phyloP scores from a whole-genome alignment of 768 basidiomycete genomes.

The Collybia sp. region DNA sequence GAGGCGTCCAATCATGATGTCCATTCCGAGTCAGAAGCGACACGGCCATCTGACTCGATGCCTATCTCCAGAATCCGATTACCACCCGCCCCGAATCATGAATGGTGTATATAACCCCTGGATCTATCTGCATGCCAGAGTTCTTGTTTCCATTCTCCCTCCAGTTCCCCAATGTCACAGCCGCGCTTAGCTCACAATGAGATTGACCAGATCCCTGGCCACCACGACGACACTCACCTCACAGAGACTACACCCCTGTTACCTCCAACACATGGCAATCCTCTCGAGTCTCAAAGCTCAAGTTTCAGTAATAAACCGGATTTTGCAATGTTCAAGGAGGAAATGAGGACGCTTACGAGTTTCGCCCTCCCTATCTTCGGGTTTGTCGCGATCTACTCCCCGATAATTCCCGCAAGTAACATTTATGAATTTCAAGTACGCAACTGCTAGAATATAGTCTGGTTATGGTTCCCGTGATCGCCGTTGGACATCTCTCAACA shows the following conservation, averaged over 20 bases:
- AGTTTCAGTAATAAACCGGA: slow-evolving; percentile 21
- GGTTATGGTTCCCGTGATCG: slow-evolving; percentile 76
- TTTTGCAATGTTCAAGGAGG: slow-evolving; percentile 44
- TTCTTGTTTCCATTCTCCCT: too few species aligned
- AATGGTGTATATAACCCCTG: too few species aligned
- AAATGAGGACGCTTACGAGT: slow-evolving; percentile 49
- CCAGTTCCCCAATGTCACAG: too few species aligned
- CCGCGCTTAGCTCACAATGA: too few species aligned
- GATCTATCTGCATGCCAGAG: too few species aligned
- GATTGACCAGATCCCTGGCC: too few species aligned
- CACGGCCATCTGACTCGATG: too few species aligned
- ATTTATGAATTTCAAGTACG: slow-evolving; percentile 41
- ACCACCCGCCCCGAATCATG: too few species aligned
- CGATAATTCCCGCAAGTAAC: not conserved
- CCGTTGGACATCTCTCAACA: slow-evolving; percentile 89
- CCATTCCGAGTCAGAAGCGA: too few species aligned
- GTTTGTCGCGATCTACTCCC: slow-evolving; percentile 32
- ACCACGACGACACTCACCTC: slow-evolving; percentile 1
- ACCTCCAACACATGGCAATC: slow-evolving; percentile 51
- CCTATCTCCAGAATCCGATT: too few species aligned
- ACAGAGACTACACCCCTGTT: slow-evolving; percentile 60
- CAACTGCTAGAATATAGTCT: slow-evolving; percentile 85
- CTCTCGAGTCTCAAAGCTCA: slow-evolving; percentile 20
- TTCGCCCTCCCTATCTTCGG: slow-evolving; percentile 72
- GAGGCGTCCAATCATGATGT: too few species aligned